Percentiles rank a stretch among this genome's conserved stretches.
Evolutionary conservation across 2,329 filamentous ascomycete genomes (phyloP).

Genomic region (Fusarium palustre): DNA sequence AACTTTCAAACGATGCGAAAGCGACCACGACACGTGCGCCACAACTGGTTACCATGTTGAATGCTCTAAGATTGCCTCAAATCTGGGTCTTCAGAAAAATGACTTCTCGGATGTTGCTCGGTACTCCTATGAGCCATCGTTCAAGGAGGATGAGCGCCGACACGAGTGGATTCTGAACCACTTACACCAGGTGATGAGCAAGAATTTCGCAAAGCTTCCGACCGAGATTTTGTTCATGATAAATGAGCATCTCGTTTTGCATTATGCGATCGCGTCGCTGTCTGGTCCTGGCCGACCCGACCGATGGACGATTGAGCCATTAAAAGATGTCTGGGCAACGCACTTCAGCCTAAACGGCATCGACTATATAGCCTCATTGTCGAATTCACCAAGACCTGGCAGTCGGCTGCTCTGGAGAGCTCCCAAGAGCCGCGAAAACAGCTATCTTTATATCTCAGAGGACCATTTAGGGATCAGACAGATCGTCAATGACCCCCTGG

Average conservation of each 20-base stretch:
- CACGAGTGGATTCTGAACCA: constrained; percentile 11
- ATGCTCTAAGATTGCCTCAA: constrained; percentile 16
- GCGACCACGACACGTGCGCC: constrained; percentile 18
- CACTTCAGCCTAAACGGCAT: constrained; percentile 23
- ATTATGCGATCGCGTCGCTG: constrained; percentile 24
- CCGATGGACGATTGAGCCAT: constrained; percentile 6
- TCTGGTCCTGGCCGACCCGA: neutral
- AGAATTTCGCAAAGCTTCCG: constrained; percentile 11
- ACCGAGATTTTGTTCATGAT: constrained; percentile 15
- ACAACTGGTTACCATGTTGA: constrained; percentile 25
- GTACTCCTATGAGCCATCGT: constrained; percentile 28
- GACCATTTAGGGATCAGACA: constrained; percentile 32
- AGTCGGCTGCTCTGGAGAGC: constrained; percentile 15
- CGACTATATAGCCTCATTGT: constrained; percentile 28
- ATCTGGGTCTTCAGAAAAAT: neutral
- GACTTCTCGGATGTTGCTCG: constrained; percentile 9
- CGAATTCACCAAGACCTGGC: constrained; percentile 1
- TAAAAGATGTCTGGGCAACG: constrained; percentile 24
- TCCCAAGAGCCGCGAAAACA: accelerated
- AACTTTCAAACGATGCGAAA: constrained; percentile 22
- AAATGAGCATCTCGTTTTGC: constrained; percentile 6
- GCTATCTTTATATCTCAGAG: constrained; percentile 21
- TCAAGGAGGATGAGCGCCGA: constrained; percentile 12
- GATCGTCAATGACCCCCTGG: neutral
- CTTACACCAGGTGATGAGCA: constrained; percentile 3